Evolutionary conservation across 106 monocot genomes (phyloP), one percentile per base, ranked within the genome.

Genomic region (Dioscorea alata): DNA sequence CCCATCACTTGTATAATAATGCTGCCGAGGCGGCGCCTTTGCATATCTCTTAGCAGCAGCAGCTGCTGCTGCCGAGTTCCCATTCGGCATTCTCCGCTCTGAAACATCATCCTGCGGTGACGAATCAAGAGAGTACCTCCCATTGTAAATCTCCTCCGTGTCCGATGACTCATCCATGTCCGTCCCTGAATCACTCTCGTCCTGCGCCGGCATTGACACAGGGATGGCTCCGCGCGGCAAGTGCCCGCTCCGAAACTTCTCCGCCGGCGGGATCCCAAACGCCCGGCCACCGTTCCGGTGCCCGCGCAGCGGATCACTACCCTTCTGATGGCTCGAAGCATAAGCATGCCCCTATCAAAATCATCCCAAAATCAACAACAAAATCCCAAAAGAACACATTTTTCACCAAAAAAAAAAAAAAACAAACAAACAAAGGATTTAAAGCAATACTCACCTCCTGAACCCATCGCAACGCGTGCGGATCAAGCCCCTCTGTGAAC

Each of bases 161-260:
- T 85, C 92, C 0, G 97, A 81, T 2, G 77, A 83, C 49, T 81
- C 92, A 23, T 99, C 90, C 85, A 79, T 81, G 59, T 99, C 83
- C 0, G 97, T 90, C 14, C 87, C 92, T 1, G 71, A 78, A 10
- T 75, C 85, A 12, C 63, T 78, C 35, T 70, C 80, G 4, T 81
- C 84, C 32, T 76, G 74, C 7, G 52, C 56, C 12, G 57, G 78
- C 50, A 78, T 66, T 18, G 75, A 80, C 24, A 71, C 64, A 13
- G 83, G 78, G 6, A 76, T 62, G n/a, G 82, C 69, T 17, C 31
- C 65, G 12, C 74, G 51, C 4, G 88, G 80, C 35, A 90, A 74
- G 77, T 86, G 86, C 24, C 95, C 95, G 25, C 88, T 91, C 32
- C 91, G 88, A 71, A 96, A 96, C 63, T 91, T 96, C 68, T 91